Conservation (phyloP, 306 rosid species). For the Cicer chorassanicum region DNA sequence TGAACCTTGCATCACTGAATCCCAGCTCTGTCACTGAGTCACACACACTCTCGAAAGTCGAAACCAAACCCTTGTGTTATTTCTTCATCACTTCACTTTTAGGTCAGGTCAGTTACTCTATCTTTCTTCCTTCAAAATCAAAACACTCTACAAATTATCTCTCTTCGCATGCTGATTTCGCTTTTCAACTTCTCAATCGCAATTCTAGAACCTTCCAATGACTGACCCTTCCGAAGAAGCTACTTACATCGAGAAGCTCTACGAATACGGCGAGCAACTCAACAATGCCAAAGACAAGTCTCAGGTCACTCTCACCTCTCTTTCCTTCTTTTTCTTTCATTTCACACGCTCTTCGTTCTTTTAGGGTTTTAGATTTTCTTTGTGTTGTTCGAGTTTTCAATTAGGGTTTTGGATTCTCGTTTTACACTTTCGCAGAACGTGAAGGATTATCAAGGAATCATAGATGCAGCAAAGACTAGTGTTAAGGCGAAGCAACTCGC, state of each 20-base stretch:
- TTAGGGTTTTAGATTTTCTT: conserved; percentile 43
- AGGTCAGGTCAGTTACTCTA: conserved; percentile 10
- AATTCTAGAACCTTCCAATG: conserved; percentile 53
- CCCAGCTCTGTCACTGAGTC: too few species aligned
- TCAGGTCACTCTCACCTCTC: conserved; percentile 54
- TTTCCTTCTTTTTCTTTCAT: neutral
- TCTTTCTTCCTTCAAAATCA: neutral
- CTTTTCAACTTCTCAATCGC: conserved; percentile 37
- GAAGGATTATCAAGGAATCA: conserved; percentile 82
- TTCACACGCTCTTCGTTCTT: neutral
- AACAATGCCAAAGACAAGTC: conserved; percentile 87
- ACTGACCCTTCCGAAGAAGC: conserved; percentile 75
- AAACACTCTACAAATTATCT: neutral
- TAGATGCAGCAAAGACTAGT: conserved; percentile 83
- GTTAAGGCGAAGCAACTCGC: conserved; percentile 94
- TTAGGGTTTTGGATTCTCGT: conserved; percentile 45
- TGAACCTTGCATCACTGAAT: too few species aligned
- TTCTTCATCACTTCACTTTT: neutral
- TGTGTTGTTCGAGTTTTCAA: neutral
- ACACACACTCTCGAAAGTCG: too few species aligned
- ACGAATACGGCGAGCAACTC: conserved; percentile 91
- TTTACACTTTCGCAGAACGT: conserved; percentile 56
- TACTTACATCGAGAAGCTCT: conserved; percentile 81
- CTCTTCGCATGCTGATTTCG: conserved; percentile 46
- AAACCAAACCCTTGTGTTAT: conserved; percentile 2